Percentiles rank a stretch among this genome's conserved stretches.
Conservation (phyloP, 495 filamentous ascomycete genomes). For the Aspergillus incahuasiensis region DNA sequence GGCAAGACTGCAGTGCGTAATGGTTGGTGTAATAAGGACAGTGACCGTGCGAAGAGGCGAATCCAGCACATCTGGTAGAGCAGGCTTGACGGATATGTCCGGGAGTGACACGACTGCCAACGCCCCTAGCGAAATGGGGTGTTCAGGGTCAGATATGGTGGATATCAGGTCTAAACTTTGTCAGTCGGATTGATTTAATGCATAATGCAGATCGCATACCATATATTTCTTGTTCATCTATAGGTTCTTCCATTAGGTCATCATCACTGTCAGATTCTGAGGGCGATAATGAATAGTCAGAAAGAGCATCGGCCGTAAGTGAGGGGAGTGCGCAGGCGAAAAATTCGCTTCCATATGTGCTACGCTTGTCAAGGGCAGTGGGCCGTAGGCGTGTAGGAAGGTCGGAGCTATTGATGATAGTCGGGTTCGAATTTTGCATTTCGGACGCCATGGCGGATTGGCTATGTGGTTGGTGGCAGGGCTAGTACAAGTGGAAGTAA, state of each 20-base stretch:
- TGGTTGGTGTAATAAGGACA: conserved; percentile 84
- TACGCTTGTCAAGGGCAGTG: conserved; percentile 38
- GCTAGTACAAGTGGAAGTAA: no score
- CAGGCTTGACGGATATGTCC: conserved; percentile 75
- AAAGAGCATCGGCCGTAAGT: conserved; percentile 50
- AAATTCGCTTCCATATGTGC: conserved; percentile 31
- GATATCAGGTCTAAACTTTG: conserved; percentile 87
- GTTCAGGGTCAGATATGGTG: conserved; percentile 91
- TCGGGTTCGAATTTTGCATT: conserved; percentile 90
- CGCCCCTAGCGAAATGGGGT: conserved; percentile 87
- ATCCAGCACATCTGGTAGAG: conserved; percentile 43
- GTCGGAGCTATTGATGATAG: conserved; percentile 83
- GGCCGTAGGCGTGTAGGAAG: conserved; percentile 73
- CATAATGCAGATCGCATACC: no score
- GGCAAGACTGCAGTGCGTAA: conserved; percentile 92
- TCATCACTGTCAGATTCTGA: conserved; percentile 51
- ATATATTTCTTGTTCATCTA: conserved; percentile 96
- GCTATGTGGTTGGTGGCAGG: background rate
- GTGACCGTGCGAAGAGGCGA: conserved; percentile 49
- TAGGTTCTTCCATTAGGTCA: conserved; percentile 66
- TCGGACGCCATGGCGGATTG: conserved; percentile 34
- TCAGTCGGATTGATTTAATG: no score
- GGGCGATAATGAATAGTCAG: conserved; percentile 24
- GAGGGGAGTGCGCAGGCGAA: conserved; percentile 46
- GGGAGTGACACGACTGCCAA: conserved; percentile 90